Evolutionary conservation across 2,329 filamentous ascomycete species (phyloP).

Genomic region (Coniochaeta sp.): DNA sequence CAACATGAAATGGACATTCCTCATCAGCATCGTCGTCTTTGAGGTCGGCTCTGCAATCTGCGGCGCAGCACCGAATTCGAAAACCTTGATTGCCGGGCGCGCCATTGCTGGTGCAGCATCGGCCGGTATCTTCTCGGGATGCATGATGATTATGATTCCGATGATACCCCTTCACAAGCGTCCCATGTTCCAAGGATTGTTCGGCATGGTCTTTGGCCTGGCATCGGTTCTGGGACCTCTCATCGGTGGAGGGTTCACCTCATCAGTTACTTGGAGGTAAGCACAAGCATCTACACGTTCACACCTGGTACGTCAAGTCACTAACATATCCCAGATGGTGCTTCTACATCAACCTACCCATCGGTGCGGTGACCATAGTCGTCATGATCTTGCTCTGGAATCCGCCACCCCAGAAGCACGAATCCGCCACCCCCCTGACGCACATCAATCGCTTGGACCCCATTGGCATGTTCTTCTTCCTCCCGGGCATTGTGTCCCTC

Average conservation of each 20-base stretch:
- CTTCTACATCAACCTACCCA: slow-evolving; percentile 51
- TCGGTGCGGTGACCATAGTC: slow-evolving; percentile 41
- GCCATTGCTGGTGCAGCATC: slow-evolving; percentile 49
- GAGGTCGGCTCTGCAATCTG: slow-evolving; percentile 48
- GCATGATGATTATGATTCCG: slow-evolving; percentile 48
- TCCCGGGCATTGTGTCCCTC: slow-evolving; percentile 51
- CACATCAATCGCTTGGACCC: slow-evolving; percentile 49
- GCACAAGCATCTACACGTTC: background rate
- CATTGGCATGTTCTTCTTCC: slow-evolving; percentile 50
- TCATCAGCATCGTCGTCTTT: slow-evolving; percentile 40
- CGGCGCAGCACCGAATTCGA: slow-evolving; percentile 44
- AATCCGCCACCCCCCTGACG: slow-evolving; percentile 23
- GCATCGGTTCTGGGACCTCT: slow-evolving; percentile 46
- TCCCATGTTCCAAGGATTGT: slow-evolving; percentile 49
- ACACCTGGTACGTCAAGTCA: background rate
- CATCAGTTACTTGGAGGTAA: slow-evolving; percentile 37
- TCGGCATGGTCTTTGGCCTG: slow-evolving; percentile 47
- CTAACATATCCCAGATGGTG: slow-evolving; percentile 34
- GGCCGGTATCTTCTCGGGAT: slow-evolving; percentile 50
- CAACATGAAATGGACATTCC: slow-evolving; percentile 38
- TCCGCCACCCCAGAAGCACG: slow-evolving; percentile 23
- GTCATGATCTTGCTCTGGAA: slow-evolving; percentile 42
- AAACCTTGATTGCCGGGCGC: slow-evolving; percentile 47
- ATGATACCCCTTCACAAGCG: slow-evolving; percentile 53
- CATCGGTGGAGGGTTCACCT: slow-evolving; percentile 45